Evolutionary conservation across 495 filamentous ascomycete species (phyloP), one percentile per base, ranked within the genome.

Genomic region (Ramalina intermedia): DNA sequence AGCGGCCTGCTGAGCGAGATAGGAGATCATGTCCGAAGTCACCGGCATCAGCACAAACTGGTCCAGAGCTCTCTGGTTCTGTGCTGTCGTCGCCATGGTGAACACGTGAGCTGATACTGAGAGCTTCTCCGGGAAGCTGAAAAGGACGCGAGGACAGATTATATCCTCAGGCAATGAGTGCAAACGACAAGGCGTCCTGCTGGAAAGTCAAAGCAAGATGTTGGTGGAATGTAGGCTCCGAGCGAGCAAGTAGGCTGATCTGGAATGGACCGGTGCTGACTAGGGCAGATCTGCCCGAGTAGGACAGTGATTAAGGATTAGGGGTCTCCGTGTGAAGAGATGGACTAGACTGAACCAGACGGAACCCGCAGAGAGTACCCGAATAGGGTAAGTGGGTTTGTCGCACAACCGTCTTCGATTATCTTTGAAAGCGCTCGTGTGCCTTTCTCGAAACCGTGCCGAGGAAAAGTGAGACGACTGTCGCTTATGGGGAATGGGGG

Each of bases 21-120:
- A 84, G 26, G 69, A 61, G 54, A 98, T 80, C 93, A 96, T 96
- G 37, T 82, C 78, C 47, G 73, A 69, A 55, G 79, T 81, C 48
- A 96, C 90, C 11, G 82, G 82, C 54, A 76, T 71, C 55, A 82
- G 81, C 62, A 96, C 76, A 63, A 98, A 96, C 53, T 87, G 75
- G 40, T 94, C 86, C 54, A 98, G 79, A 29, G 91, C 91, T 49
- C 78, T 78, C 61, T 84, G 77, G 69, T 93, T 88, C 69, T 77
- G 64, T 5, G 63, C 57, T 37, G 63, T 46, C 17, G 58, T 64
- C 48, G 67, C 62, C 66, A 70, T 73, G 51, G 50, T 62, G 52
- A 38, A 42, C 21, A 47, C 41, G 16, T 29, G 18, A 38, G n/a
- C 8, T 20, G 12, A 16, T 37, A 1, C 20, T 12, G 36, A 21